Evolutionary conservation across 2,329 filamentous ascomycete genomes (phyloP).

Genomic region (Mycosphaerella arachidis): DNA sequence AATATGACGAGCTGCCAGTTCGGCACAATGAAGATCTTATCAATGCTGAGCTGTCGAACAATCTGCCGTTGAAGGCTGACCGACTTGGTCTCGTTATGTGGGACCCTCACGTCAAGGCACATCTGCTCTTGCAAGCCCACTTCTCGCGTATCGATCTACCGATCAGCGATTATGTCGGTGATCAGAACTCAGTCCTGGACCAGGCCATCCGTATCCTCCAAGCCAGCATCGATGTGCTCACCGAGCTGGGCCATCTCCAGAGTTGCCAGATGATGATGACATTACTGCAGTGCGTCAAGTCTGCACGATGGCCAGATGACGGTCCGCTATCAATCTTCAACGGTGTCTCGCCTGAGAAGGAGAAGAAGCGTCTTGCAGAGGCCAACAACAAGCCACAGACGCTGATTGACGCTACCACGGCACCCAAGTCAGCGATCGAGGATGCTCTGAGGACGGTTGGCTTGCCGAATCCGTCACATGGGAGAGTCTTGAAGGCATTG

Average conservation of each 20-base stretch:
- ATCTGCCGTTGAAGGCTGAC: conserved; percentile 66
- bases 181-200: conserved; percentile 82
- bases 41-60: conserved; percentile 81
- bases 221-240: conserved; percentile 87
- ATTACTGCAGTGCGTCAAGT: conserved; percentile 88
- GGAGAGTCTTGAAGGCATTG: conserved; percentile 56
- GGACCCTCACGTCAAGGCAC: conserved; percentile 97
- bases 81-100: conserved; percentile 78
- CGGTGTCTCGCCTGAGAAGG: conserved; percentile 52
- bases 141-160: conserved; percentile 90
- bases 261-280: conserved; percentile 77
- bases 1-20: conserved; percentile 96
- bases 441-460: conserved; percentile 47
- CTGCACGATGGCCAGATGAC: conserved; percentile 83
- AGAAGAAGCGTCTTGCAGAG: conserved; percentile 40
- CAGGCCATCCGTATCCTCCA: conserved; percentile 97
- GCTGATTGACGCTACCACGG: conserved; percentile 39
- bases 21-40: conserved; percentile 98
- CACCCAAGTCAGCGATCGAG: conserved; percentile 31
- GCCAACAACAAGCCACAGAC: conserved; percentile 31
- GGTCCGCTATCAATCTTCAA: conserved; percentile 75
- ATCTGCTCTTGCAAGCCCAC: conserved; percentile 87
- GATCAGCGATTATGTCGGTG: conserved; percentile 94
- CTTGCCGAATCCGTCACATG: conserved; percentile 44
- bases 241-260: conserved; percentile 77